These are phyloP conservation scores for Fusarium duplospermum DNA, from an alignment of 2,329 filamentous ascomycete genomes.

Conservation along the genomic window DNA sequence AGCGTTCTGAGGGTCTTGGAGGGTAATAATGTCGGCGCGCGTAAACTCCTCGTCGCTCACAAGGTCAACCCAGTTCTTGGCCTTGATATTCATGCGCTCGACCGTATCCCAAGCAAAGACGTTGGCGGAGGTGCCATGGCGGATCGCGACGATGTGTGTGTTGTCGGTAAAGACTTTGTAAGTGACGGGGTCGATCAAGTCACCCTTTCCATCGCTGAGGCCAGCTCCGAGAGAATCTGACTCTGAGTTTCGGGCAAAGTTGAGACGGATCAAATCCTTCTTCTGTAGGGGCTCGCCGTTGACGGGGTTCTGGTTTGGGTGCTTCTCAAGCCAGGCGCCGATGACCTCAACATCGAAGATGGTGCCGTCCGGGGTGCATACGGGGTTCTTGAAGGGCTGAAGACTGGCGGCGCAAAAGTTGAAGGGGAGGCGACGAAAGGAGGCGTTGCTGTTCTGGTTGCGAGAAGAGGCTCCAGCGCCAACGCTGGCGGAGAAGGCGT, in stretches of 20 bases:
- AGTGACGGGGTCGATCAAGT: constrained; percentile 95
- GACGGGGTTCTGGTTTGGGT: constrained; percentile 87
- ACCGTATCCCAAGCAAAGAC: constrained; percentile 97
- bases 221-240: constrained; percentile 61
- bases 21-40: constrained; percentile 91
- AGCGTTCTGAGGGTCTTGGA: constrained; percentile 95
- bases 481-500: constrained; percentile 85
- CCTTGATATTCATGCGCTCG: constrained; percentile 93
- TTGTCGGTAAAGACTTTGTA: constrained; percentile 99
- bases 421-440: constrained; percentile 92
- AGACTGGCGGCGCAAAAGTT: constrained; percentile 98
- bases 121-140: constrained; percentile 85
- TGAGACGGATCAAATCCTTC: constrained; percentile 88
- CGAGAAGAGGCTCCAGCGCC: constrained; percentile 73
- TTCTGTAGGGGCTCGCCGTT: constrained; percentile 82
- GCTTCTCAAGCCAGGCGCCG: constrained; percentile 91
- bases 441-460: constrained; percentile 57
- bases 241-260: constrained; percentile 92
- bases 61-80: constrained; percentile 94
- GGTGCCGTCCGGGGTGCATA: constrained; percentile 87
- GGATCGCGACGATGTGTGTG: constrained; percentile 92
- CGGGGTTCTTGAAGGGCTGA: constrained; percentile 93
- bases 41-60: constrained; percentile 88
- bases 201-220: constrained; percentile 69
- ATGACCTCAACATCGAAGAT: constrained; percentile 98